Base-by-base conservation (phyloP, 1,284 basidiomycete species). In the Thecaphora thlaspeos region DNA sequence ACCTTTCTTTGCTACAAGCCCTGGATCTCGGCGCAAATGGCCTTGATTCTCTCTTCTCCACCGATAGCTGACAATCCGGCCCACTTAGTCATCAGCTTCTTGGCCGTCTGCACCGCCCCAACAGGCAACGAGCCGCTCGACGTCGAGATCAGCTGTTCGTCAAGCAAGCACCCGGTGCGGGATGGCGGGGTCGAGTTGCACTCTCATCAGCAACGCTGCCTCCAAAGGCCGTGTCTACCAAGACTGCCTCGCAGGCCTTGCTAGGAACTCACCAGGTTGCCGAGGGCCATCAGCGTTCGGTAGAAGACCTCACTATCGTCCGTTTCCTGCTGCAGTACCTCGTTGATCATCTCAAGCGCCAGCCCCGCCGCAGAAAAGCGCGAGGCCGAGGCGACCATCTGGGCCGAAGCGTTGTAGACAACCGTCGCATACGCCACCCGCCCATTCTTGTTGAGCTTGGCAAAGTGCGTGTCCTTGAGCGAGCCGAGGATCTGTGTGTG, bases 301-400 rank as follows among this genome's bases (percentile, higher is more conserved):
- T 97, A 97, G 14, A 85, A 83, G 2, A 88, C 86, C 75, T 98
- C 94, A 19, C 85, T 82, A 57, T 98, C 94, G 17, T 80, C 80
- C 39, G 78, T 83, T 78, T 93, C 61, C 23, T 53, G 38, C 8
- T 14, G 48, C 43, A 69, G 34, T 38, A 76, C 56, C 46, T 73
- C 69, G 41, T 59, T 66, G 17, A 74, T 40, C 41, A 72, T 24
- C 4, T 63, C 63, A 19, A 69, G 40, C 34, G 61, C 48, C 36
- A 71, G 54, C 5, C 47, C 46, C 2, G 66, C 60, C 2, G 56
- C 52, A 18, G 38, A 18, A 28, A 41, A 57, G 30, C 48, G 43
- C 3, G 46, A 38, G 34, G 39, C 36, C 12, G 38, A 44, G 3
- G n/a, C 46, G 0, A 55, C 58, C 48, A 65, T 61, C 38, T 57